Evolutionary conservation across 129 eudicot species (phyloP), one percentile per base, ranked within the genome.

Genomic region (Flaveria trinervia): DNA sequence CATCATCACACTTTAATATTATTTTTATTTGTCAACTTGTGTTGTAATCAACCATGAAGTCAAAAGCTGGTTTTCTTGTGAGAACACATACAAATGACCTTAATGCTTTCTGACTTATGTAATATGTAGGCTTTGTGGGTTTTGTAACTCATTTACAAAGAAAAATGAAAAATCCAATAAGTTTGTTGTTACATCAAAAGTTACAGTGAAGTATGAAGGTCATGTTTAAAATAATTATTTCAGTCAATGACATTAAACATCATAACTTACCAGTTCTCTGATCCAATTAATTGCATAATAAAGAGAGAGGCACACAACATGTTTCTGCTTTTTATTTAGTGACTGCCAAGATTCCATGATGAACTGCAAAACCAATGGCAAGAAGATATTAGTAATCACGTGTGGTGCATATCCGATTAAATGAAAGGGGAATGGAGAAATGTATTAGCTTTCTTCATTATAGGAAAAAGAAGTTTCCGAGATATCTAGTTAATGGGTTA

Each of bases 251-350:
- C 72, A 56, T 56, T 22, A 49, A 83, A 11, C 70, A 14, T 74
- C 48, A 39, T 46, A 44, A 82, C 88, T 75, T 82, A 89, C 97
- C 70, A 91, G 90, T 77, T 91, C 97, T 64, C 97, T 70, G 43
- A 87, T 85, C 97, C 97, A 91, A 77, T 91, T 91, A 65, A 84
- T 88, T 67, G 97, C 95, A 87, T 91, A 89, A 80, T 88, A 89
- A 49, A 91, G 88, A 75, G 88, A 88, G 26, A 91, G 92, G 72
- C 86, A 85, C 43, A 80, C 69, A 77, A 82, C 80, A 76, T 87
- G 90, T 79, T 89, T 89, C 76, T 89, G 89, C 78, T 89, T 89
- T 74, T 51, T 87, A 50, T 70, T 80, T 78, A 88, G 68, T 70
- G 89, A 79, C 70, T 81, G 78, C 91, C 91, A 91, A 52, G 86